Conservation (phyloP, 1,284 basidiomycete genomes). For the Phaffia rhodozyma region DNA sequence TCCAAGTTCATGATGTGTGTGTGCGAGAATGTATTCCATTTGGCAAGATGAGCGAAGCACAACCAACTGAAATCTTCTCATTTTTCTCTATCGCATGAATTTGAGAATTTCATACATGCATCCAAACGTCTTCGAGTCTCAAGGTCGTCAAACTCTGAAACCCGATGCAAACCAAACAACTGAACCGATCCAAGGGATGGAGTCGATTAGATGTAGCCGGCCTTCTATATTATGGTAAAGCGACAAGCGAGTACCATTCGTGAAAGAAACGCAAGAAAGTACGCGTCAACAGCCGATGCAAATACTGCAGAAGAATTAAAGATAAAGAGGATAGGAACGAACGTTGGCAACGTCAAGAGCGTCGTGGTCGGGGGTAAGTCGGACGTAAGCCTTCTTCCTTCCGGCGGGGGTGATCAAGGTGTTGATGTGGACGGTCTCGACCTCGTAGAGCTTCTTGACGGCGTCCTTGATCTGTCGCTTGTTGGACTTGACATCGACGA, state of each 20-base stretch:
- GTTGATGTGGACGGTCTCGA: slow-evolving; percentile 91
- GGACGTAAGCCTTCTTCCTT: slow-evolving; percentile 98
- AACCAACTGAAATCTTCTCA: neutral
- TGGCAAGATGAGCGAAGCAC: too few species aligned
- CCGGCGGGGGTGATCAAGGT: slow-evolving; percentile 97
- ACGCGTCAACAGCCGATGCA: slow-evolving; percentile 1
- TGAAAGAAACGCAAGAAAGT: neutral
- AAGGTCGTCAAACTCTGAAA: neutral
- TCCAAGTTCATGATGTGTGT: too few species aligned
- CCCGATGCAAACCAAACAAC: too few species aligned
- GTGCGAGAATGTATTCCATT: too few species aligned
- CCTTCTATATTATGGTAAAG: slow-evolving; percentile 24
- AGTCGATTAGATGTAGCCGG: slow-evolving; percentile 37
- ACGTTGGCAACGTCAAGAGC: slow-evolving; percentile 94
- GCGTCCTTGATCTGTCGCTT: slow-evolving; percentile 99
- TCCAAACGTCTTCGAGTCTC: neutral
- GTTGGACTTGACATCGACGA: slow-evolving; percentile 89
- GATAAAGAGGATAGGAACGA: slow-evolving; percentile 3
- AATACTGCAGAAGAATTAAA: neutral
- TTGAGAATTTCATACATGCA: slow-evolving; percentile 10
- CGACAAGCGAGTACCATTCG: neutral
- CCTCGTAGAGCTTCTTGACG: slow-evolving; percentile 97
- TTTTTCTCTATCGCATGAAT: neutral
- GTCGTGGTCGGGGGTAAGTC: slow-evolving; percentile 88
- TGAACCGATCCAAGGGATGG: neutral